phyloP scores from a whole-genome alignment of 805 yeast genomes.

The Zygoascus tannicola region DNA sequence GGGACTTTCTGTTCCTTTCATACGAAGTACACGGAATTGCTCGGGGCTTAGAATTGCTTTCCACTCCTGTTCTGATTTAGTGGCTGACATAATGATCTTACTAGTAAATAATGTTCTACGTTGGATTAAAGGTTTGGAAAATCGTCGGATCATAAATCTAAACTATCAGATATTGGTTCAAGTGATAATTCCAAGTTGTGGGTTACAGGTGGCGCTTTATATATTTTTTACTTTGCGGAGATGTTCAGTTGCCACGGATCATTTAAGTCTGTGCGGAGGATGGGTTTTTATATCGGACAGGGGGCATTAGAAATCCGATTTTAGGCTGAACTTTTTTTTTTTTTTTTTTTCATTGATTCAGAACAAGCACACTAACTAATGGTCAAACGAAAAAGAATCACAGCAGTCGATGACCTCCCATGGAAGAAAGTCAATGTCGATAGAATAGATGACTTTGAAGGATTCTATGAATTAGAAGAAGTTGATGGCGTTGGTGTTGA shows the following conservation, averaged over 20 bases:
- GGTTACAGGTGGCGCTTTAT: no score
- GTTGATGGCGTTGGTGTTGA: conserved; percentile 86
- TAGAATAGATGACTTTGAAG: conserved; percentile 77
- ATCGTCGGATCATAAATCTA: no score
- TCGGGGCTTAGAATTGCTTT: conserved; percentile 62
- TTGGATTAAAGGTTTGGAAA: background rate
- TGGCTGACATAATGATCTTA: background rate
- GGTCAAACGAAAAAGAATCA: background rate
- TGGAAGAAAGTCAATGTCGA: conserved; percentile 80
- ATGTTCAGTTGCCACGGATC: no score
- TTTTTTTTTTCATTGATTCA: background rate
- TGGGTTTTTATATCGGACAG: no score
- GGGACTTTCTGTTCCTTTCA: conserved; percentile 65
- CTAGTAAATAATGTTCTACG: background rate
- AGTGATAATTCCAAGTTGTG: no score
- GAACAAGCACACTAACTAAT: background rate
- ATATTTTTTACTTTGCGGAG: no score
- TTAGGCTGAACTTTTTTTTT: background rate
- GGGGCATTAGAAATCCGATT: no score
- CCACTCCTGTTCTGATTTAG: conserved; percentile 57
- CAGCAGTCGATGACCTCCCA: conserved; percentile 19
- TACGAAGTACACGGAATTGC: conserved; percentile 70
- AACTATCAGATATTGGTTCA: no score
- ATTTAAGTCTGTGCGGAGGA: no score
- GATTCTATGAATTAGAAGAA: conserved; percentile 88